These are phyloP conservation scores for Cynara cardunculus DNA, from an alignment of 129 eudicot genomes.

Conservation along the genomic window DNA sequence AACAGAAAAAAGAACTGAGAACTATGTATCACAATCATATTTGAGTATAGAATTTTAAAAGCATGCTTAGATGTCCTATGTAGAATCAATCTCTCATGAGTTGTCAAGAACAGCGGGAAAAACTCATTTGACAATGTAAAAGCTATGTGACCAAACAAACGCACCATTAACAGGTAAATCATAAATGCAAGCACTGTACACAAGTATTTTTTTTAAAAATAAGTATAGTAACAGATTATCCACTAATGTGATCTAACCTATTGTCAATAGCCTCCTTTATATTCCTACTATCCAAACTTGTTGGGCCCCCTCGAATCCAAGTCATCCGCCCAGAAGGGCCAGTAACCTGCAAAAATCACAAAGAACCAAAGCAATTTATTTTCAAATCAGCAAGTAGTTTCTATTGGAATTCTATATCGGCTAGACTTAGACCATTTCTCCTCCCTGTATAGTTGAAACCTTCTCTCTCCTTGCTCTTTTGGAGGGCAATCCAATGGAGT, in stretches of 20 bases:
- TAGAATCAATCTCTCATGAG: background rate
- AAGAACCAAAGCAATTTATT: background rate
- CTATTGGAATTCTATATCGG: background rate
- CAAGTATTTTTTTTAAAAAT: background rate
- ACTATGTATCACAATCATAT: background rate
- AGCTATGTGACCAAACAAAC: background rate
- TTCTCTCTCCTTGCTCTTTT: background rate
- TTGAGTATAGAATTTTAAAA: background rate
- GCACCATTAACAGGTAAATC: background rate
- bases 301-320: conserved; percentile 97
- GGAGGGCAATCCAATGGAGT: background rate
- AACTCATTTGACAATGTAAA: background rate
- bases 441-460: background rate
- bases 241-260: conserved; percentile 43
- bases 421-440: background rate
- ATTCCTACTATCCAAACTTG: conserved; percentile 67
- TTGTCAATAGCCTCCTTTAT: conserved; percentile 72
- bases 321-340: conserved; percentile 97
- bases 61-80: background rate
- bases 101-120: background rate
- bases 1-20: background rate
- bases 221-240: background rate
- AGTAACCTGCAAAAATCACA: conserved; percentile 47
- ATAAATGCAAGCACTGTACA: conserved; percentile 3
- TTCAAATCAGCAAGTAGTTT: background rate